Evolutionary conservation across 495 filamentous ascomycete species (phyloP), one percentile per base, ranked within the genome.

Genomic region (Xylaria scruposa): DNA sequence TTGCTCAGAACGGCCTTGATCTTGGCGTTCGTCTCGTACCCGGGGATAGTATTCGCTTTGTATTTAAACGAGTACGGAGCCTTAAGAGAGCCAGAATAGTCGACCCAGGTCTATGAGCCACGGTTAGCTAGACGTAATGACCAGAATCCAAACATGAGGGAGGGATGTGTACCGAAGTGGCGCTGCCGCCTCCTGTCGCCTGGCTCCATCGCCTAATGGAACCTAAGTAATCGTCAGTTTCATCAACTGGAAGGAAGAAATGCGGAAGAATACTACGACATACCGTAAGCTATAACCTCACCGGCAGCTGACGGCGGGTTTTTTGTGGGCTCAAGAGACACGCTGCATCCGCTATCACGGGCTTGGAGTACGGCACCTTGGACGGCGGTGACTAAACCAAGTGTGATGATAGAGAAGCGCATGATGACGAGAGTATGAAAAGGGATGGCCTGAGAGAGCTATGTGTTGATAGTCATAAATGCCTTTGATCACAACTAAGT

Each of bases 41-140:
- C 46, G 29, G 63, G 63, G 46, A 53, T 67, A 21, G 46, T 67
- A 42, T 67, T 67, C 24, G 63, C 63, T 19, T 53, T 53, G 13
- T 67, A 67, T 26, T 53, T 53, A 47, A 67, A 53, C 17, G 63
- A 38, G 63, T 67, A 67, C 3, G 46, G 63, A 21, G 60, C 38
- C 10, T 21, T 13, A 24, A 24, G 13, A 5, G 60, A 40, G 38
- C 38, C 10, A 12, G 63, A 51, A 26, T 53, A 51, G 31, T 67
- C 46, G 13, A 67, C 19, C 46, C 46, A 67, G 3, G 6, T 2
- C 63, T 67, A 15, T 2, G 4, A 36, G 24, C 31, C 15, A 67
- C 31, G 6, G 29, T 67, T 47, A 59, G 56, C 24, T n/a, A 38
- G 15, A 36, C 56, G 8, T 10, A 4, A 15, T 59, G 31, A n/a